Evolutionary conservation across 2,329 filamentous ascomycete genomes (phyloP), one percentile per base, ranked within the genome.

Genomic region (Sporothrix globosa): DNA sequence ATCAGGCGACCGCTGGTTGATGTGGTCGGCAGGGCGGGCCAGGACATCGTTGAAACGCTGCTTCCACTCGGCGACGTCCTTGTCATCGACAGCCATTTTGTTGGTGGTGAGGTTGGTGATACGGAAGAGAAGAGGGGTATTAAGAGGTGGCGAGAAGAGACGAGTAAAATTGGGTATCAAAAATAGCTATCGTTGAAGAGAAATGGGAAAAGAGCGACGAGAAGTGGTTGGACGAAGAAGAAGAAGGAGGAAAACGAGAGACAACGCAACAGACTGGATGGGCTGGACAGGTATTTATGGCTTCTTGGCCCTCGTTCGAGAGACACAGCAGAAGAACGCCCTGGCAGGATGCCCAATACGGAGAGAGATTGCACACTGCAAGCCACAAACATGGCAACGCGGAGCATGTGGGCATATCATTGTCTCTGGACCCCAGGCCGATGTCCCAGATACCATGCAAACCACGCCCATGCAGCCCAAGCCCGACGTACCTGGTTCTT

Each of bases 31-130:
- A 4, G 83, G 80, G 21, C 79, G 78, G 66, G 81, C 79, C 60
- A 83, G 77, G 66, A 83, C 79, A 13, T 80, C 77, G 75, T 84
- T 83, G 77, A 83, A 77, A 19, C 79, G 79, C 21, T 74, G 73
- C 74, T 81, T 83, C 83, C 82, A 84, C 69, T 82, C 77, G 52
- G 81, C 77, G 50, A 83, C 75, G 69, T 84, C 83, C 70, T 78
- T 75, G 73, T 83, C 77, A 77, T 80, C 78, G 71, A 84, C 77
- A 41, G 80, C 79, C 71, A 74, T 73, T 56, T 19, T 70, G 67
- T 21, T n/a, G 27, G 60, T 24, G 39, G 66, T 19, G 21, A 3
- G 27, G 6, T 17, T 24, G 19, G 21, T 63, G 34, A 24, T n/a
- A 41, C 11, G 41, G 21, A 24, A 24, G 24, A 44, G 27, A 69